Base-by-base conservation (phyloP, 2,329 filamentous ascomycete species). In the Canariomyces notabilis region DNA sequence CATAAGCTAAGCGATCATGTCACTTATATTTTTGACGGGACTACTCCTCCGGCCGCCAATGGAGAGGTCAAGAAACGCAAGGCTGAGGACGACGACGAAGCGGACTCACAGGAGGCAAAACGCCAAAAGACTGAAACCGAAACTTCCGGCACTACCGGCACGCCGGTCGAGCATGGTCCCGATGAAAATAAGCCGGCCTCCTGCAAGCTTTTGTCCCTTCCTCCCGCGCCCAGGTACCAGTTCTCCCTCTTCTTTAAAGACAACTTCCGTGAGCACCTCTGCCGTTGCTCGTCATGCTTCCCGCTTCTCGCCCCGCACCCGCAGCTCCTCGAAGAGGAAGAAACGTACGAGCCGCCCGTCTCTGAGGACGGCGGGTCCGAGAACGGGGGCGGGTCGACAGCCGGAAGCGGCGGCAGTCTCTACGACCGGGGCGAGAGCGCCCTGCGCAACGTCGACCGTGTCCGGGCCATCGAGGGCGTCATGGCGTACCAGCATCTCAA, bases 401-500 rank as follows among this genome's bases (percentile, higher is more conserved):
- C 2, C 73, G 26, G 26, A 12, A 80, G 5, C 23, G 33, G 26
- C 23, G 87, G 87, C 37, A 93, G 86, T 53, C 74, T 98, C 2
- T 81, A 94, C 26, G 90, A 97, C 40, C 87, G 89, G 15, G 93
- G 93, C 37, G 93, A 98, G 69, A 91, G 88, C 38, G 91, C 90
- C 0, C 76, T 98, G 21, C 89, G 83, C 63, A 94, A 89, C 59
- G 83, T 98, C 46, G 93, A 98, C 63, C 86, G 93, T 2, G 91
- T 97, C 6, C 78, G 84, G 12, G 93, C 93, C 4, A 95, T 98
- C 46, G 87, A 98, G 65, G 93, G 93, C 14, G 91, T 95, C 37
- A 96, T 97, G 89, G 91, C 90, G 0, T 98, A 97, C 68, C 96
- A 97, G 60, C 86, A 95, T 59, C 77, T 98, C 50, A 93, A 94